Conservation (phyloP, 169 alveolate species). For the Cryptosporidium andersoni region DNA sequence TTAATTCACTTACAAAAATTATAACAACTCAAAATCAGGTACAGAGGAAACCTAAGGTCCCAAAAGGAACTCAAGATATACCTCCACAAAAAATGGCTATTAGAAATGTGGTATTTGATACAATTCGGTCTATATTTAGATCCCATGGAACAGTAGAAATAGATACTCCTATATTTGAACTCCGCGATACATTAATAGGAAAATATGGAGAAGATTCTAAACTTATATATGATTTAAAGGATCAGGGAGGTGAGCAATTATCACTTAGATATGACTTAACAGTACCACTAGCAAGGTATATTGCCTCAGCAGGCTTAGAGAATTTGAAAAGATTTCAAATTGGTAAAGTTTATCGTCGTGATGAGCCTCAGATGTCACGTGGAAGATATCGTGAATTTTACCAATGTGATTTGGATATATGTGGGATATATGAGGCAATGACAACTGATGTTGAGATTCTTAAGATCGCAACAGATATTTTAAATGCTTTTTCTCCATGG, state of each 20-base stretch:
- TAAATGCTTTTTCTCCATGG: conserved; percentile 78
- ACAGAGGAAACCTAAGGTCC: conserved; percentile 85
- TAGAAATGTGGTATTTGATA: conserved; percentile 85
- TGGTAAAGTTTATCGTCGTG: conserved; percentile 97
- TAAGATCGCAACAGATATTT: conserved; percentile 86
- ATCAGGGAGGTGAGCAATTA: conserved; percentile 97
- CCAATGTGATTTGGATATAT: conserved; percentile 97
- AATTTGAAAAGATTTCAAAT: conserved; percentile 92
- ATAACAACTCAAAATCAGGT: conserved; percentile 73
- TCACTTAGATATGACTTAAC: conserved; percentile 96
- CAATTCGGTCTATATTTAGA: conserved; percentile 85
- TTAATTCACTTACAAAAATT: conserved; percentile 1
- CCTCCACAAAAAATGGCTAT: conserved; percentile 91
- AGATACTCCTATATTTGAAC: conserved; percentile 98
- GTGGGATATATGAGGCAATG: conserved; percentile 90
- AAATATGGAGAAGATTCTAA: conserved; percentile 97
- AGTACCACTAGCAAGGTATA: conserved; percentile 96
- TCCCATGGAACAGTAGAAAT: conserved; percentile 96
- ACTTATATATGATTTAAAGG: conserved; percentile 94
- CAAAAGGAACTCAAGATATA: conserved; percentile 95
- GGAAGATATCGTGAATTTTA: conserved; percentile 97
- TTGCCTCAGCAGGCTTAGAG: conserved; percentile 87
- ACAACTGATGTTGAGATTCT: conserved; percentile 95
- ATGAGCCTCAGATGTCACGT: conserved; percentile 93
- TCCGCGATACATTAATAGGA: conserved; percentile 92